phyloP scores from a whole-genome alignment of 371 early-diverging fungal genomes.

The Rhizopus arrhizus region DNA sequence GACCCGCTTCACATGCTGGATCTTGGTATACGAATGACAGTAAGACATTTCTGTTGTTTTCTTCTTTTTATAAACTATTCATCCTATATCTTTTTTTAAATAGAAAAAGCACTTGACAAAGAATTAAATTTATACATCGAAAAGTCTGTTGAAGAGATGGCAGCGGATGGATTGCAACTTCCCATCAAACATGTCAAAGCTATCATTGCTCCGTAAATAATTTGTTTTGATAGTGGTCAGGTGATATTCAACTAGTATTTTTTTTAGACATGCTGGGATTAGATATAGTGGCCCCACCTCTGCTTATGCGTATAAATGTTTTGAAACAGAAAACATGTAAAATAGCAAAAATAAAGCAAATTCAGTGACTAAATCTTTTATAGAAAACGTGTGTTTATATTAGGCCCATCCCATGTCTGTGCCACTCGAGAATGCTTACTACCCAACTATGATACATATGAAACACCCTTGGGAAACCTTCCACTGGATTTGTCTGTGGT shows the following conservation, averaged over 20 bases:
- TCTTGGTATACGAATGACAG: constrained; percentile 75
- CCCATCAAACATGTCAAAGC: constrained; percentile 68
- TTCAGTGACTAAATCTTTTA: background rate
- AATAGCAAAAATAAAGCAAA: constrained; percentile 8
- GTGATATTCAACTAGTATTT: background rate
- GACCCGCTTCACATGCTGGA: constrained; percentile 78
- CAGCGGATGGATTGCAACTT: background rate
- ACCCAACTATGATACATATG: constrained; percentile 68
- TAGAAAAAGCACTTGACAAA: constrained; percentile 32
- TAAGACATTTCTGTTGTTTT: constrained; percentile 20
- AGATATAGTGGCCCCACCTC: constrained; percentile 88
- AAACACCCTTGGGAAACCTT: constrained; percentile 87
- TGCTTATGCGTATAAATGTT: constrained; percentile 81
- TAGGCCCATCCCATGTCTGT: constrained; percentile 93
- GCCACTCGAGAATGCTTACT: constrained; percentile 82
- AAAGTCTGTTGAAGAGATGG: constrained; percentile 37
- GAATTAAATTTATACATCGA: constrained; percentile 59
- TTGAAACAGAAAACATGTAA: constrained; percentile 66
- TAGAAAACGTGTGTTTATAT: constrained; percentile 83
- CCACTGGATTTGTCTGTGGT: constrained; percentile 68
- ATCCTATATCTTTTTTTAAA: background rate
- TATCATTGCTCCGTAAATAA: constrained; percentile 83
- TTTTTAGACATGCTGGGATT: constrained; percentile 86
- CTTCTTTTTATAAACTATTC: background rate
- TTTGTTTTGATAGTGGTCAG: background rate